Evolutionary conservation across 139 green algal species (phyloP).

Genomic region (Coelastrella sp.): DNA sequence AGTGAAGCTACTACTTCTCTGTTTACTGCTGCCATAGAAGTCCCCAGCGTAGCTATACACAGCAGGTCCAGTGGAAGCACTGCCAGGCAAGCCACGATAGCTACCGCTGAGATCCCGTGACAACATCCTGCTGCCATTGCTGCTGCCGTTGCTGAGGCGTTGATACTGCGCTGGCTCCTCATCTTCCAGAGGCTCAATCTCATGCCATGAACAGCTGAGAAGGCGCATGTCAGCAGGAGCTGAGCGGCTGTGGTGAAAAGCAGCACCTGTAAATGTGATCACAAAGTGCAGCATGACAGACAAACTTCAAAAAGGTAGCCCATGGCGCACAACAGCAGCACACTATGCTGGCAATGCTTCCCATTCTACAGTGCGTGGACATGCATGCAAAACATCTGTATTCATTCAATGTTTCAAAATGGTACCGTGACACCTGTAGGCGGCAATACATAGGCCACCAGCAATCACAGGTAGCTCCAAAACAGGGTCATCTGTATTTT

Average conservation of each 20-base stretch:
- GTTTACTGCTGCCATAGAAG: background rate
- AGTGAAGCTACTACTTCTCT: background rate
- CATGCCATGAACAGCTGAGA: constrained; percentile 31
- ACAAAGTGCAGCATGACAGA: background rate
- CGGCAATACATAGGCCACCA: no score
- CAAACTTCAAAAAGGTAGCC: background rate
- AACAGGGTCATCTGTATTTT: no score
- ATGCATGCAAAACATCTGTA: no score
- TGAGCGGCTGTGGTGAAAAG: background rate
- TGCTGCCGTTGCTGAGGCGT: background rate
- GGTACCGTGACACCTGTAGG: no score
- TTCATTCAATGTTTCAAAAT: no score
- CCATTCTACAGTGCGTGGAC: no score
- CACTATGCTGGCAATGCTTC: no score
- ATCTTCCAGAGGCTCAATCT: constrained; percentile 18
- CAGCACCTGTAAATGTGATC: background rate
- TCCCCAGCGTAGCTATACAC: constrained; percentile 9
- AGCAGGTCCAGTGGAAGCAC: background rate
- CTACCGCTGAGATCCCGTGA: background rate
- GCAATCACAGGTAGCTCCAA: no score
- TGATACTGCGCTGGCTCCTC: background rate
- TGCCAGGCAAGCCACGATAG: no score
- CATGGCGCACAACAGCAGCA: no score
- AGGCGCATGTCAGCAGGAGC: background rate
- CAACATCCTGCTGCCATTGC: background rate